A percentile compares a stretch with the other conserved stretches of the same genome.
phyloP scores from a whole-genome alignment of 2,329 filamentous ascomycete genomes.

The Hysterium pulicare region DNA sequence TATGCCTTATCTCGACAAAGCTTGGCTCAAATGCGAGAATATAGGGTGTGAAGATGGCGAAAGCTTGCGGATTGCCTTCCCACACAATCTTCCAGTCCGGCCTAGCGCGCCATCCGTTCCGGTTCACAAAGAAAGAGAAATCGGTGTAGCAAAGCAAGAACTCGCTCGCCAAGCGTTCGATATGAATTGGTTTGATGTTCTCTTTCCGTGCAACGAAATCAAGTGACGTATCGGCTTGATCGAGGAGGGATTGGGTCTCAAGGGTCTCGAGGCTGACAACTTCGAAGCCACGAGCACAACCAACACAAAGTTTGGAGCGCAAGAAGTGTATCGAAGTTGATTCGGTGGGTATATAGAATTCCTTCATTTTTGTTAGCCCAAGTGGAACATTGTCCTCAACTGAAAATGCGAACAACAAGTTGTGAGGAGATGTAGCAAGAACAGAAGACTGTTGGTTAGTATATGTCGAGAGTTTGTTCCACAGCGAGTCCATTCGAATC shows the following conservation, averaged over 20 bases:
- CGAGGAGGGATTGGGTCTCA: constrained; percentile 94
- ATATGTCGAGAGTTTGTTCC: no score
- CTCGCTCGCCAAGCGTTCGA: constrained; percentile 93
- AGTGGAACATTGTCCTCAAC: no score
- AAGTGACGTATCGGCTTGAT: constrained; percentile 95
- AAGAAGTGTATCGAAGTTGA: constrained; percentile 98
- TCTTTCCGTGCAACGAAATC: constrained; percentile 96
- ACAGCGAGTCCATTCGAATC: no score
- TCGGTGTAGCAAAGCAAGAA: constrained; percentile 98
- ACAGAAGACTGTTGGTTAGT: no score
- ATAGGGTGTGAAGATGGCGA: constrained; percentile 94
- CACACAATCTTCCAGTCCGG: constrained; percentile 97
- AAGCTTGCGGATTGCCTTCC: constrained; percentile 89
- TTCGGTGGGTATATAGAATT: constrained; percentile 98
- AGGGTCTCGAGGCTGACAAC: constrained; percentile 94
- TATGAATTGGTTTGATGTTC: constrained; percentile 91
- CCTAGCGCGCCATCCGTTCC: constrained; percentile 93
- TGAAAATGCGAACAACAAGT: no score
- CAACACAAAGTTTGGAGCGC: constrained; percentile 93
- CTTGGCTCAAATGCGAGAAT: constrained; percentile 96
- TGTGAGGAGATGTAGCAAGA: no score
- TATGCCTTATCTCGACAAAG: constrained; percentile 94
- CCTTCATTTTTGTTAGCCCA: constrained; percentile 47
- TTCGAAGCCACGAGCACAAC: constrained; percentile 92
- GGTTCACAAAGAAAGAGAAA: constrained; percentile 98